Conservation (phyloP, 306 rosid species). For the Quillaja saponaria region DNA sequence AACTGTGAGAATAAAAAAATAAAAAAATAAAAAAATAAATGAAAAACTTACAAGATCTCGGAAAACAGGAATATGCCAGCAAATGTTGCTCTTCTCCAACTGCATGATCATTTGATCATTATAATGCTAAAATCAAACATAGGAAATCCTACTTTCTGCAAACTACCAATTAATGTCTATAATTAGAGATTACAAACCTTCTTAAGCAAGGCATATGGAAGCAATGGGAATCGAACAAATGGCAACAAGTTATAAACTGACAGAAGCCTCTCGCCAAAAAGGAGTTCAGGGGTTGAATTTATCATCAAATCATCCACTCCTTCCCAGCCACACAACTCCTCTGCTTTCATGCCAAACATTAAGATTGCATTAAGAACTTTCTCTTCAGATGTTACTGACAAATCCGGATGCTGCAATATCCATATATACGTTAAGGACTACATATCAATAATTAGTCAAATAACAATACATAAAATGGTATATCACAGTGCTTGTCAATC, state of each 20-base stretch:
- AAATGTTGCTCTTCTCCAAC: slow-evolving; percentile 74
- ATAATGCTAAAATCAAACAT: slow-evolving; percentile 35
- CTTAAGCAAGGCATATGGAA: slow-evolving; percentile 63
- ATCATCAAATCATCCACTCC: slow-evolving; percentile 65
- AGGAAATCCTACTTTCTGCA: slow-evolving; percentile 7
- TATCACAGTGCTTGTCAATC: slow-evolving; percentile 15
- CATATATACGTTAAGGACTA: slow-evolving; percentile 30
- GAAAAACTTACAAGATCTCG: slow-evolving; percentile 59
- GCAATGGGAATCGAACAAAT: slow-evolving; percentile 66
- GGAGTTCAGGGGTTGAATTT: slow-evolving; percentile 58
- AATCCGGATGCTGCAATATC: slow-evolving; percentile 84
- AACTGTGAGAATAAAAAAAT: too few relatives aligned
- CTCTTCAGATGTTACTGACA: slow-evolving; percentile 95
- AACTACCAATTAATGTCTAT: slow-evolving; percentile 11
- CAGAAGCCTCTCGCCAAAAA: slow-evolving; percentile 73
- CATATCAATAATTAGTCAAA: slow-evolving; percentile 23
- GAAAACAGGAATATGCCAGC: slow-evolving; percentile 49
- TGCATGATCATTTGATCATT: slow-evolving; percentile 44
- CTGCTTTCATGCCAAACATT: slow-evolving; percentile 71
- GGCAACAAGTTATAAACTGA: slow-evolving; percentile 59
- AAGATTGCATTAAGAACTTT: slow-evolving; percentile 84
- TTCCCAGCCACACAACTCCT: slow-evolving; percentile 73
- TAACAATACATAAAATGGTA: slow-evolving; percentile 8
- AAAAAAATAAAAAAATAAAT: slow-evolving; percentile 5
- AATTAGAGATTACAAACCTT: slow-evolving; percentile 55